Evolutionary conservation across 2,329 filamentous ascomycete species (phyloP).

Genomic region (Penicillium expansum): DNA sequence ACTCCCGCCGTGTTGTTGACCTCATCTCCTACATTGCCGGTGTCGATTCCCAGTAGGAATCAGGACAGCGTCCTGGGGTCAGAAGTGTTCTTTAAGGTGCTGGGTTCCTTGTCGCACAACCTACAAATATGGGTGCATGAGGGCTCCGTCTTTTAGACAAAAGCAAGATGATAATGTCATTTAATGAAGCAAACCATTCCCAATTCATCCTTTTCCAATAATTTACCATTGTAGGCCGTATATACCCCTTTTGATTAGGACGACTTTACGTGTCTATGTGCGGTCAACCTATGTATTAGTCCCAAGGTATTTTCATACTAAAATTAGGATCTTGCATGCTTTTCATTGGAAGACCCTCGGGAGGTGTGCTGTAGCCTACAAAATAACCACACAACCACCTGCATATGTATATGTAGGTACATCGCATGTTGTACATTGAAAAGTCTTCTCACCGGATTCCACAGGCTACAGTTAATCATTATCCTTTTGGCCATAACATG

Average conservation of each 20-base stretch:
- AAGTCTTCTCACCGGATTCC: not conserved
- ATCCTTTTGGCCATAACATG: not conserved
- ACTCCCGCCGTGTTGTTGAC: constrained; percentile 92
- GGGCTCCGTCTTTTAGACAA: constrained; percentile 12
- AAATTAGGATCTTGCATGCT: not conserved
- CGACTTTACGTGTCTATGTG: not conserved
- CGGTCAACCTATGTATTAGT: no score
- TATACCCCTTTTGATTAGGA: not conserved
- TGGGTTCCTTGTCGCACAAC: constrained; percentile 10
- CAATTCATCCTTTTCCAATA: constrained; percentile 11
- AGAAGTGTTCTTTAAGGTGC: constrained; percentile 37
- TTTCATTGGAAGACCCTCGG: not conserved
- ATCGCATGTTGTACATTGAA: not conserved
- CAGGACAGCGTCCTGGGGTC: constrained; percentile 31
- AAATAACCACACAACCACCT: not conserved
- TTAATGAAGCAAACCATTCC: constrained; percentile 29
- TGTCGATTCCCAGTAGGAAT: constrained; percentile 59
- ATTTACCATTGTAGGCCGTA: not conserved
- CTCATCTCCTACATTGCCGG: constrained; percentile 73
- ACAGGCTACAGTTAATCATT: not conserved
- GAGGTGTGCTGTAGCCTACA: no score
- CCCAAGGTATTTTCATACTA: not conserved
- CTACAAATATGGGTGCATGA: not conserved
- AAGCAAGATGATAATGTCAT: constrained; percentile 26
- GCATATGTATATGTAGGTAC: not conserved